phyloP scores from a whole-genome alignment of 768 basidiomycete species.

The Russula sp. region DNA sequence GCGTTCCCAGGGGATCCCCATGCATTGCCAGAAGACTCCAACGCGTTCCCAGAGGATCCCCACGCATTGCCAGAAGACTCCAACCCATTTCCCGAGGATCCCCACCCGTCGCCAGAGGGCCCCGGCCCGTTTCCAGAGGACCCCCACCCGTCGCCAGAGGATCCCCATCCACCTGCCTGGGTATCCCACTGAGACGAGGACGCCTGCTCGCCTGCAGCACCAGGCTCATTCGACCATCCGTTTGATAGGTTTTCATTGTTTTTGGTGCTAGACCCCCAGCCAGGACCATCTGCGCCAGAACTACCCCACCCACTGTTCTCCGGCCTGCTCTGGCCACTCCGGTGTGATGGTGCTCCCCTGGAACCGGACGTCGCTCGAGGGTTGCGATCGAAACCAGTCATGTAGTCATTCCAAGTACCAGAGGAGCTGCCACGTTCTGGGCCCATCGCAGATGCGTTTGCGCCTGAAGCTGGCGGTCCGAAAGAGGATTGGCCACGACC shows the following conservation, averaged over 20 bases:
- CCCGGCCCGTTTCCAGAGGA: neutral
- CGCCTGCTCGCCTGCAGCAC: neutral
- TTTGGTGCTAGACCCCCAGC: slow-evolving; percentile 4
- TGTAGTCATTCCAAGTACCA: slow-evolving; percentile 18
- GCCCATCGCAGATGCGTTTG: neutral
- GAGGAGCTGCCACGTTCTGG: slow-evolving; percentile 6
- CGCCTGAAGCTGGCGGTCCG: neutral
- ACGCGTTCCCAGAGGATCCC: neutral
- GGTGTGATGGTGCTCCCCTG: slow-evolving; percentile 3
- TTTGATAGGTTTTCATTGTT: neutral
- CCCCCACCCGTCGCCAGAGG: slow-evolving; percentile 10
- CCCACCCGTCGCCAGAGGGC: neutral
- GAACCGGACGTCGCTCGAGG: slow-evolving; percentile 2
- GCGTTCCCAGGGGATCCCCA: slow-evolving; percentile 1
- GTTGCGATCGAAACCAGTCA: slow-evolving; percentile 1
- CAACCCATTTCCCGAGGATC: no score
- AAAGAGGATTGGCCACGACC: slow-evolving; percentile 16
- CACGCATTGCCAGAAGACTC: neutral
- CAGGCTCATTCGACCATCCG: slow-evolving; percentile 5
- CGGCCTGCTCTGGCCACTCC: neutral
- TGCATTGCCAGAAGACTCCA: neutral
- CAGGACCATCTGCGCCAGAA: neutral
- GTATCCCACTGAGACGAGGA: neutral
- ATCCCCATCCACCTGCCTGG: slow-evolving; percentile 8
- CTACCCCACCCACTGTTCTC: slow-evolving; percentile 18